Base-by-base conservation (phyloP, 805 yeast genomes). In the Pachysolen tannophilus region DNA sequence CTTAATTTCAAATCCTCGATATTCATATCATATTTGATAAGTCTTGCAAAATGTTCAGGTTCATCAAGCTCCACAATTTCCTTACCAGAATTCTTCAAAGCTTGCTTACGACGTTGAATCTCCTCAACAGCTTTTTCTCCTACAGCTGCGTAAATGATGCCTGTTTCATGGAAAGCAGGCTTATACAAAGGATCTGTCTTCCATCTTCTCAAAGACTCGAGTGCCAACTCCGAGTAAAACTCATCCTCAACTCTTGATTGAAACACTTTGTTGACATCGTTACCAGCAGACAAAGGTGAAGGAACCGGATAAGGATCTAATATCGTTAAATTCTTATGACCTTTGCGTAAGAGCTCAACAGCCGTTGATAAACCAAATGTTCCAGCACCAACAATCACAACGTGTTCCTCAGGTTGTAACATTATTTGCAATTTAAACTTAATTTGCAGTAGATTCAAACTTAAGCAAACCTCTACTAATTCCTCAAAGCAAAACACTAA, bases 321-420 rank as follows among this genome's bases (percentile, higher is more conserved):
- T 9, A 56, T 30, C 0, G 56, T 48, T 6, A 61, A 44, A 21
- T 57, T 41, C 28, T 43, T 46, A 32, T 51, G 48, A 2, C 66
- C 67, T 20, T 51, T 48, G 3, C 61, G 47, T 1, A 54, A 42
- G 7, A 66, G 46, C 27, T 58, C 55, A 3, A 65, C 41, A 3
- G 62, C 66, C 0, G 69, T 62, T 4, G 68, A 63, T 6, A 66
- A 51, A 5, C 71, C 72, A 45, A 61, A 64, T 1, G 66, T 61
- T 2, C 70, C 69, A 20, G 65, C 64, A 3, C 71, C 71, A n/a
- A 65, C 49, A 17, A 61, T 51, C 4, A 61, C 43, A 14, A 57
- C 42, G n/a, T 33, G 34, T 13, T 33, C 28, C 11, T 42, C 28
- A 20, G 37, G 33, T 6, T 8, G 6, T 16, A 24, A 24, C 34